phyloP scores from a whole-genome alignment of 1,284 basidiomycete genomes.

The Cryptococcus sp. region DNA sequence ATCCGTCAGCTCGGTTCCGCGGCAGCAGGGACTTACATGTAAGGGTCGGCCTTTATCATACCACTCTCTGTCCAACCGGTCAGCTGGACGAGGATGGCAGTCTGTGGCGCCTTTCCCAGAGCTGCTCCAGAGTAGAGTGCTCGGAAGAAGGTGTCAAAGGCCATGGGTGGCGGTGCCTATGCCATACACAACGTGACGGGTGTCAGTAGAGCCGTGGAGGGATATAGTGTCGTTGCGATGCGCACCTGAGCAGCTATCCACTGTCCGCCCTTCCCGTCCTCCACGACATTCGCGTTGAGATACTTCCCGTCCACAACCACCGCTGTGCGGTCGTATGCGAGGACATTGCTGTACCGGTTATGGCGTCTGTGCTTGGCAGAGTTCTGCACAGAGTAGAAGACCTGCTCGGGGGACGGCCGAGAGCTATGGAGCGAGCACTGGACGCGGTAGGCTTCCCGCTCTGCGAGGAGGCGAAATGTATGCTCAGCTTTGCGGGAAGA shows the following conservation, averaged over 20 bases:
- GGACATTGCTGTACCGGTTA: slow-evolving; percentile 44
- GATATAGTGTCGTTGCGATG: neutral
- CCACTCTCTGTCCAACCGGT: slow-evolving; percentile 42
- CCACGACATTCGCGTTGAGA: slow-evolving; percentile 44
- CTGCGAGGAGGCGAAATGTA: slow-evolving; percentile 10
- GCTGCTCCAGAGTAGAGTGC: slow-evolving; percentile 31
- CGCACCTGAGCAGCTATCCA: slow-evolving; percentile 47
- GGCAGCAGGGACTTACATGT: slow-evolving; percentile 26
- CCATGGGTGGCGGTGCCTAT: slow-evolving; percentile 38
- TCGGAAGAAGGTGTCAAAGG: slow-evolving; percentile 35
- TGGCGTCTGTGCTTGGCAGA: slow-evolving; percentile 17
- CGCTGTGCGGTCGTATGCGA: slow-evolving; percentile 43
- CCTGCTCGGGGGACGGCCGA: slow-evolving; percentile 3
- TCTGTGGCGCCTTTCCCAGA: slow-evolving; percentile 16
- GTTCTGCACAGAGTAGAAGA: slow-evolving; percentile 31
- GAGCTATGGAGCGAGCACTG: neutral
- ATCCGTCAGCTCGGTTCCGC: neutral
- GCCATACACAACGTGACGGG: no score
- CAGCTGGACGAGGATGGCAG: slow-evolving; percentile 42
- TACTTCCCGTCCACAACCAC: slow-evolving; percentile 29
- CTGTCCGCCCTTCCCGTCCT: slow-evolving; percentile 26
- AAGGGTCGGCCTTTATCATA: slow-evolving; percentile 39
- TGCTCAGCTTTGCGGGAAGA: neutral
- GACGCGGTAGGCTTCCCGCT: slow-evolving; percentile 8
- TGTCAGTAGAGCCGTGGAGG: neutral